Percentiles rank a stretch among this genome's conserved stretches.
Conservation (phyloP, 2,329 filamentous ascomycete genomes). For the Fusarium tuaranense region DNA sequence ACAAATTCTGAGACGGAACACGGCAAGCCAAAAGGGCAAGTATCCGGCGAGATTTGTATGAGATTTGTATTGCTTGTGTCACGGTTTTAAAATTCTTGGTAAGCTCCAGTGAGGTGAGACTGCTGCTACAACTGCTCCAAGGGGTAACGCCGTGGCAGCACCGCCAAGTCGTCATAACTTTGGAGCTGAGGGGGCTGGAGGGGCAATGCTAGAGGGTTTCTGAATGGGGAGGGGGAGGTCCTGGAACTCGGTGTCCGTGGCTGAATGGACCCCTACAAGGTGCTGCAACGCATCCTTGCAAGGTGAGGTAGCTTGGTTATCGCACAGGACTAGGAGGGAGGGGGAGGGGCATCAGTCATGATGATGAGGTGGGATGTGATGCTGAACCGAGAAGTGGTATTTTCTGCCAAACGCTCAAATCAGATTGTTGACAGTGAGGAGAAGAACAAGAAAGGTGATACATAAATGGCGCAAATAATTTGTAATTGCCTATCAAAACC, state of each 20-base stretch:
- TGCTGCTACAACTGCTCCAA: neutral
- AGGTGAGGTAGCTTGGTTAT: slow-evolving; percentile 16
- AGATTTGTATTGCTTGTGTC: slow-evolving; percentile 42
- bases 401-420: neutral
- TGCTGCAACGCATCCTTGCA: neutral
- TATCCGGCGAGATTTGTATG: slow-evolving; percentile 36
- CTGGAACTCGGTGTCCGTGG: slow-evolving; percentile 45
- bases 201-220: slow-evolving; percentile 20
- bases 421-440: neutral
- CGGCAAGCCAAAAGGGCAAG: slow-evolving; percentile 11
- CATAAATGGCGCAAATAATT: slow-evolving; percentile 10
- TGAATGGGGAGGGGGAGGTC: slow-evolving; percentile 25
- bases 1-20: slow-evolving; percentile 16
- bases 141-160: slow-evolving; percentile 40
- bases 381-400: slow-evolving; percentile 2
- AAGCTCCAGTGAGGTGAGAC: slow-evolving; percentile 32
- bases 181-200: slow-evolving; percentile 37
- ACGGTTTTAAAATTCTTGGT: slow-evolving; percentile 40
- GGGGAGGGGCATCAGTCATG: slow-evolving; percentile 42
- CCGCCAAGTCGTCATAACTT: slow-evolving; percentile 40
- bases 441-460: neutral
- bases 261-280: slow-evolving; percentile 35
- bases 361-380: slow-evolving; percentile 28
- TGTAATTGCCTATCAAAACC: neutral
- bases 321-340: slow-evolving; percentile 15